Evolutionary conservation across 257 asterid genomes (phyloP).

Genomic region (Echium plantagineum): DNA sequence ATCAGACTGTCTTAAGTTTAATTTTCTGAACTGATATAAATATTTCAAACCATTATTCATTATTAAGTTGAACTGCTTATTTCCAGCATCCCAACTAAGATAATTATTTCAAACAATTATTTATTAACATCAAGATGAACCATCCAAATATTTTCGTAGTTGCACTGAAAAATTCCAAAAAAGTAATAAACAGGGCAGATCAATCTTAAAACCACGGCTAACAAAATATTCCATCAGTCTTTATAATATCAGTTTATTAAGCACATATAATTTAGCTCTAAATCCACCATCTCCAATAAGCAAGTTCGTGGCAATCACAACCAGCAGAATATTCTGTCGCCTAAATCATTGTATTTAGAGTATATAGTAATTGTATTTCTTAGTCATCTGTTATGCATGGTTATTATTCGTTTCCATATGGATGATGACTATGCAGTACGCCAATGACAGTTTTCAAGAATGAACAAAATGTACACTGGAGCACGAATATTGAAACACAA

Average conservation of each 20-base stretch:
- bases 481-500: constrained; percentile 7
- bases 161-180: background rate
- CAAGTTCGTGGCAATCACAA: background rate
- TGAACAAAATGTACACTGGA: background rate
- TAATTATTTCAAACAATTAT: no score
- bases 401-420: background rate
- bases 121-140: no score
- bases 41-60: no score
- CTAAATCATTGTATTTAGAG: background rate
- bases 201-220: background rate
- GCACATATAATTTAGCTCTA: background rate
- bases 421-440: background rate
- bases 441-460: background rate
- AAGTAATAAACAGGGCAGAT: background rate
- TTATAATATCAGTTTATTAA: no score
- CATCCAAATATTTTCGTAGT: no score
- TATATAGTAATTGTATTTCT: background rate
- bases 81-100: no score
- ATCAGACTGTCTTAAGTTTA: no score
- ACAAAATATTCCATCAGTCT: background rate
- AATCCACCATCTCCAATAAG: background rate
- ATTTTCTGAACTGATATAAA: no score
- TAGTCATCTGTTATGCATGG: background rate
- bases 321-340: no score
- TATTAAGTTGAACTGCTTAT: no score